Conservation (phyloP, 345 rosid species). For the Gossypium arboreum region DNA sequence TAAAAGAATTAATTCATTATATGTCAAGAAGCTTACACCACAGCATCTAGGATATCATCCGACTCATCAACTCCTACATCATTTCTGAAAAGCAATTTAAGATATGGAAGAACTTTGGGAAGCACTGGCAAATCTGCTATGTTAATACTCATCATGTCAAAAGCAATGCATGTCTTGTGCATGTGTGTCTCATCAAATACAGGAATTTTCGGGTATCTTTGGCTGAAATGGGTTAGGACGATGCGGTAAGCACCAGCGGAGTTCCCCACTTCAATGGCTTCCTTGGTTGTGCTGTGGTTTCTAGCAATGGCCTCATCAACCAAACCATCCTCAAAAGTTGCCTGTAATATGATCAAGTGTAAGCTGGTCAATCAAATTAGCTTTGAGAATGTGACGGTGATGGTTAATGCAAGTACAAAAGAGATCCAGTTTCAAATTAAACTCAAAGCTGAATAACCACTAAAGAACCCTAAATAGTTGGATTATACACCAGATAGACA, state of each 20-base stretch:
- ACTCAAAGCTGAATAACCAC: not conserved
- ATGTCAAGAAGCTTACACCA: constrained; percentile 21
- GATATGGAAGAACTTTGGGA: constrained; percentile 73
- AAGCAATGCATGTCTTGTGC: constrained; percentile 92
- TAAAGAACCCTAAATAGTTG: not conserved
- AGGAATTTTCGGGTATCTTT: constrained; percentile 87
- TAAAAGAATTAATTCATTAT: not conserved
- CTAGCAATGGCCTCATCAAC: constrained; percentile 79
- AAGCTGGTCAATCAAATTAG: constrained; percentile 6
- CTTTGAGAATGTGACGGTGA: not conserved
- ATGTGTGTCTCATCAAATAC: constrained; percentile 68
- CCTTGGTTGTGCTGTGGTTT: constrained; percentile 96
- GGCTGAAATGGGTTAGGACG: constrained; percentile 96
- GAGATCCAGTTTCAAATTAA: not conserved
- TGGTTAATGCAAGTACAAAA: not conserved
- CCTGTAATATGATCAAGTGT: constrained; percentile 38
- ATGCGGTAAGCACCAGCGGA: constrained; percentile 64
- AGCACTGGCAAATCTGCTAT: constrained; percentile 75
- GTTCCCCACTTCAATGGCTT: constrained; percentile 76
- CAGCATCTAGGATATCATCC: constrained; percentile 40
- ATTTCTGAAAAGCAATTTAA: constrained; percentile 70
- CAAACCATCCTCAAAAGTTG: constrained; percentile 90
- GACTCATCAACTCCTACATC: constrained; percentile 64
- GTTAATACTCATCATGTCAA: constrained; percentile 92
- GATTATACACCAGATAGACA: not conserved